Evolutionary conservation across 2,329 filamentous ascomycete genomes (phyloP), one percentile per base, ranked within the genome.

Genomic region (Paecilomyces fulvus): DNA sequence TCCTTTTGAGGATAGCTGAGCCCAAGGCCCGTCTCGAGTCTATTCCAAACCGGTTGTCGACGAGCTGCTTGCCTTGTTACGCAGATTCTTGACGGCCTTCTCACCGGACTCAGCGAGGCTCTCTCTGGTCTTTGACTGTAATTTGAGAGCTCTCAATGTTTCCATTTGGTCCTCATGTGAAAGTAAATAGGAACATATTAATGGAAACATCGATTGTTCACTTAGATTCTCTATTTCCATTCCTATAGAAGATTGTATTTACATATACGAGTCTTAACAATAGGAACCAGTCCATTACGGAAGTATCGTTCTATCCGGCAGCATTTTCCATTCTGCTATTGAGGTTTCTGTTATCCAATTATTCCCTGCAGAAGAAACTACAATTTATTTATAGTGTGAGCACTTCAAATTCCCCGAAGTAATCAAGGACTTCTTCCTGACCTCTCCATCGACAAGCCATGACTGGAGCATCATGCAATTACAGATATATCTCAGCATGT

Each of bases 1-100:
- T 17, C 37, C n/a, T 4, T 4, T 31, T 31, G 30, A 31, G 10
- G 30, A 31, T 14, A 6, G n/a, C 8, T 43, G 37, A 17, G n/a
- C 37, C 14, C 5, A 20, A 43, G 14, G 37, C n/a, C n/a, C 8
- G 6, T 43, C 37, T 43, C 37, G 37, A 43, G 14, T 43, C 37
- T 8, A 43, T 43, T 12, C 37, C n/a, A 43, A 58, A 3, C 51
- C 53, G 2, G 58, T 60, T 9, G 58, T 60, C 2, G 33, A 55
- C 25, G 46, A 60, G 23, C 53, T 60, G 2, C 51, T 58, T 49
- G 25, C 49, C 46, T 60, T n/a, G 51, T 60, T n/a, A 46, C 30
- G 30, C 51, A 49, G 20, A 25, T 60, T 25, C 49, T 60, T 2
- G 54, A 58, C 28, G 58, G 56, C 7, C 52, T 60, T 46, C 37